These are phyloP conservation scores for Neurospora sp. DNA, from an alignment of 495 filamentous ascomycete genomes.

Conservation along the genomic window DNA sequence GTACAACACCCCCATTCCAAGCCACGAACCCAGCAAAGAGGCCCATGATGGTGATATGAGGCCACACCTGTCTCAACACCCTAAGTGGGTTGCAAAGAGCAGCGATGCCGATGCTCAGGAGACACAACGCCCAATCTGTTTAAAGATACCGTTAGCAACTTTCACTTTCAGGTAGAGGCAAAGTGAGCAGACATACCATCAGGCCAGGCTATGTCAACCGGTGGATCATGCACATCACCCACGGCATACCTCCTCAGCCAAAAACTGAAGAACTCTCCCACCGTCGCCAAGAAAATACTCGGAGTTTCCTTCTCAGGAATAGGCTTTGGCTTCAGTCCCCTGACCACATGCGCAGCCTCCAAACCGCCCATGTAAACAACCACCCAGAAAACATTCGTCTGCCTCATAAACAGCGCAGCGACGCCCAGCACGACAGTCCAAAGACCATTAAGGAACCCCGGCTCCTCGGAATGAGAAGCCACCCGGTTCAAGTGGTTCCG, in stretches of 20 bases:
- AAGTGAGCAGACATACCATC: constrained; percentile 35
- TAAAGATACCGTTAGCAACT: not conserved
- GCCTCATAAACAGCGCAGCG: constrained; percentile 61
- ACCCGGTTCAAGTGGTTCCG: constrained; percentile 45
- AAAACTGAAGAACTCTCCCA: constrained; percentile 18
- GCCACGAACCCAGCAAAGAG: constrained; percentile 65
- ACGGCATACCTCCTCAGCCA: constrained; percentile 30
- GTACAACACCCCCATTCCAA: constrained; percentile 86
- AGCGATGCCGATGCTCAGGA: constrained; percentile 49
- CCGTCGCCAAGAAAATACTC: constrained; percentile 1
- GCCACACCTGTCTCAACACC: constrained; percentile 45
- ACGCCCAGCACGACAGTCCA: constrained; percentile 47
- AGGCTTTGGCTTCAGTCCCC: constrained; percentile 22
- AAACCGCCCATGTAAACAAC: constrained; percentile 74
- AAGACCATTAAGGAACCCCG: constrained; percentile 23
- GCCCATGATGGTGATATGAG: constrained; percentile 57
- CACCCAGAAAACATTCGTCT: constrained; percentile 97
- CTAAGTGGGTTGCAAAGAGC: constrained; percentile 40
- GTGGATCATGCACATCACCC: constrained; percentile 56
- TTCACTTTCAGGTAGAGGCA: not conserved
- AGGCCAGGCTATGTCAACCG: constrained; percentile 43
- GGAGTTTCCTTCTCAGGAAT: constrained; percentile 12
- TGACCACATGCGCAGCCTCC: constrained; percentile 46
- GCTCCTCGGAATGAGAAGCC: constrained; percentile 4
- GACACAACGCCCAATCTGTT: constrained; percentile 38